Evolutionary conservation across 2,329 filamentous ascomycete species (phyloP), one percentile per base, ranked within the genome.

Genomic region (Beauveria asiatica): DNA sequence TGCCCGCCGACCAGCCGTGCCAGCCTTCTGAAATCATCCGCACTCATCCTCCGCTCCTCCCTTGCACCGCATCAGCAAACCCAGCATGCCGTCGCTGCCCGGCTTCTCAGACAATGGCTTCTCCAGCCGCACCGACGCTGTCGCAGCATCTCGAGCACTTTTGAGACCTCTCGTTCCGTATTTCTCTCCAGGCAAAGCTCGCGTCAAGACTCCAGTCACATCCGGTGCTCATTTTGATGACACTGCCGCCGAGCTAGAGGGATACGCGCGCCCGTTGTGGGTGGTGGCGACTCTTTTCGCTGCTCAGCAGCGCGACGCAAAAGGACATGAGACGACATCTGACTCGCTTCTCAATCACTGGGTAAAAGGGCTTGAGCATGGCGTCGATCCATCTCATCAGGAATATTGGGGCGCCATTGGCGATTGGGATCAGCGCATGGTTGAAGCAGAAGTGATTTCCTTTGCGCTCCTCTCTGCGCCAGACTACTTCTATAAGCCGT

Each of bases 361-460:
- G 74, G 50, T 72, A 27, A 27, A 64, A 13, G 66, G 74, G 21
- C 50, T 74, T n/a, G 59, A 62, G 0, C 61, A 65, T 3, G 74
- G 74, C 5, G 70, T 70, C 0, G 69, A 76, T 21, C 73, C 73
- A 0, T 44, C 61, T 0, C 65, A 71, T 19, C 44, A 63, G 0
- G 74, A 75, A 25, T 82, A 79, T 62, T 82, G 80, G 80, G 79
- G 78, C 0, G 66, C 70, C 1, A 72, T 81, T 2, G 68, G 70
- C 0, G 66, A 78, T 5, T 71, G 71, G 21, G 79, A 82, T 53
- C 80, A 83, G 64, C 67, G 78, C 2, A 83, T 82, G 80, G 80
- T 82, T 2, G 80, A 83, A 63, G 75, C 78, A 45, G 80, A 82
- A 64, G 77, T 78, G 27, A 72, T 82, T 3, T 74, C 78, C 0